These are phyloP conservation scores for Rubia yunnanensis DNA, from an alignment of 257 asterid species.

Conservation along the genomic window DNA sequence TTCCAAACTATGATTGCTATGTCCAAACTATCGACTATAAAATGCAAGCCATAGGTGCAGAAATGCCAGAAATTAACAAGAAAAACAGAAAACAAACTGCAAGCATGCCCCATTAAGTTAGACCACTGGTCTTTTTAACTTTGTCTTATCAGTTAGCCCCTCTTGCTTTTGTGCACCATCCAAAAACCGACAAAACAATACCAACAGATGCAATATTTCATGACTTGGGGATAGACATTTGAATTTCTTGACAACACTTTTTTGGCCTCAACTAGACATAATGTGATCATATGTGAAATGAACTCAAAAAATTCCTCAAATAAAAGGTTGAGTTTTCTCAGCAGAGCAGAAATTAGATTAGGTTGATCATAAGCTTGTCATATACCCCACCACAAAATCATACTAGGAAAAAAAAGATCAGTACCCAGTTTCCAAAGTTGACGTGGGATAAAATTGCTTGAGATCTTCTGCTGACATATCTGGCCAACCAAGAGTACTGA, in stretches of 20 bases:
- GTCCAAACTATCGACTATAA: background rate
- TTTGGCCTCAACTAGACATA: background rate
- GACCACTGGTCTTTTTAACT: background rate
- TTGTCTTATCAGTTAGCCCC: background rate
- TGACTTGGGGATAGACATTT: background rate
- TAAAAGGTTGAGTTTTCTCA: background rate
- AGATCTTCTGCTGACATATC: slow-evolving; percentile 75
- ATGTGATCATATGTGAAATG: background rate
- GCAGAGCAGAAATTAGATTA: background rate
- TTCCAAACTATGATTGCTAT: background rate
- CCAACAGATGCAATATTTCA: background rate
- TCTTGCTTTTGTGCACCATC: slow-evolving; percentile 2
- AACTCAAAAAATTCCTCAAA: background rate
- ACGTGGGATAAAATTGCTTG: slow-evolving; percentile 76
- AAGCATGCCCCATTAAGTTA: background rate
- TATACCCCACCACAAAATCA: background rate
- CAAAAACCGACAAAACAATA: background rate
- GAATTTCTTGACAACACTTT: background rate
- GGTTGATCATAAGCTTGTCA: background rate
- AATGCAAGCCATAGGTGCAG: background rate
- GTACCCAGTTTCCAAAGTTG: slow-evolving; percentile 97
- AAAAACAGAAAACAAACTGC: background rate
- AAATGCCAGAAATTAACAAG: background rate
- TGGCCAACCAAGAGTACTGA: slow-evolving; percentile 99
- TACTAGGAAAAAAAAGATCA: slow-evolving; percentile 3